phyloP scores from a whole-genome alignment of 1,139 yeast genomes.

The Lodderomyces elongisporus region DNA sequence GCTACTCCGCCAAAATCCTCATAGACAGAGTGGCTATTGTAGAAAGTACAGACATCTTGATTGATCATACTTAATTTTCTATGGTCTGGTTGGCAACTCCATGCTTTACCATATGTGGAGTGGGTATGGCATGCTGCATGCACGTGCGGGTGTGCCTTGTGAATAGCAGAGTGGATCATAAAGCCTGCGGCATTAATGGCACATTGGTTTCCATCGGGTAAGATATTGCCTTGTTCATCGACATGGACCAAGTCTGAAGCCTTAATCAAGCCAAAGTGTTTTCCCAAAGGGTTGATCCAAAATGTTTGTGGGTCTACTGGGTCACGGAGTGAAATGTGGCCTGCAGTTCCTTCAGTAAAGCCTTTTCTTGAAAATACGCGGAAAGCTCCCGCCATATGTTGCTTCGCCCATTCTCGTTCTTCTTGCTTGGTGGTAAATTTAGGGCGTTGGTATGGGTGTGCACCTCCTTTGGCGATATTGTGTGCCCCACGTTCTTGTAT shows the following conservation, averaged over 20 bases:
- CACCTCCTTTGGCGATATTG: constrained; percentile 46
- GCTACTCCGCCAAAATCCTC: constrained; percentile 77
- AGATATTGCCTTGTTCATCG: constrained; percentile 63
- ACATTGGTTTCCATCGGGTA: constrained; percentile 57
- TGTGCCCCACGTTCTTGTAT: constrained; percentile 38
- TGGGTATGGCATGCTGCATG: constrained; percentile 82
- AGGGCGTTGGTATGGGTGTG: constrained; percentile 49
- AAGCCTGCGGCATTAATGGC: constrained; percentile 80
- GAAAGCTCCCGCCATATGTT: constrained; percentile 82
- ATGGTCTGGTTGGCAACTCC: constrained; percentile 56
- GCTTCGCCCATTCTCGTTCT: constrained; percentile 58
- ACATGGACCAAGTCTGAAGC: constrained; percentile 76
- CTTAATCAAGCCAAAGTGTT: constrained; percentile 63
- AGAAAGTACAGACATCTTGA: constrained; percentile 70
- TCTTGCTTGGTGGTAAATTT: constrained; percentile 43
- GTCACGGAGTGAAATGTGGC: constrained; percentile 76
- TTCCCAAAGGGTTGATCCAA: constrained; percentile 76
- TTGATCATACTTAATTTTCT: constrained; percentile 71
- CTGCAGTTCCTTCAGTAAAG: constrained; percentile 73
- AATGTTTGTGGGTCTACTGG: constrained; percentile 66
- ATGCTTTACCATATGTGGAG: constrained; percentile 70
- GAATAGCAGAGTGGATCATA: constrained; percentile 72
- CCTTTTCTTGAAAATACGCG: constrained; percentile 72
- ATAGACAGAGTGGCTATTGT: constrained; percentile 63
- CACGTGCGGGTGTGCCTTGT: constrained; percentile 73